Evolutionary conservation across 2,329 filamentous ascomycete genomes (phyloP), one percentile per base, ranked within the genome.

Genomic region (Aureobasidium sp.): DNA sequence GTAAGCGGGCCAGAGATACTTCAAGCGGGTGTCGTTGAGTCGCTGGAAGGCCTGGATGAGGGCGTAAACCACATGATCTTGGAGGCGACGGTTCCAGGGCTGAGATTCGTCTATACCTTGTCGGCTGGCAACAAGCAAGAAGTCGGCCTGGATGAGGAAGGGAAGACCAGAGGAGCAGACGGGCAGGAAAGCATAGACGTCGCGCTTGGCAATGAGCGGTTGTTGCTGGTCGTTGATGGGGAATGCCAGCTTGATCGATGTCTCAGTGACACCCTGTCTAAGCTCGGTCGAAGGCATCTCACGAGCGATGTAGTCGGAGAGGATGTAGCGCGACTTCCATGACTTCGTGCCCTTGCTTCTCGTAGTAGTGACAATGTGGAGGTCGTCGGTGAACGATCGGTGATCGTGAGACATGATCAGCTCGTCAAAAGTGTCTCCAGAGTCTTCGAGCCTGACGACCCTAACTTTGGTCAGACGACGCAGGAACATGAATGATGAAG

Each of bases 401-500:
- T 17, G 5, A 22, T 27, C 29, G 17, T 51, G 45, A 31, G 41
- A 36, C 44, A 45, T 17, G 61, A 14, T 25, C 20, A 41, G n/a
- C 34, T 49, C 34, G 3, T 39, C n/a, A 3, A 20, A 27, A 7
- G 53, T 36, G 9, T 60, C 20, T 9, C 49, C 52, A 1, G 34
- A 25, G 3, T 36, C 36, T n/a, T 47, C 36, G 8, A 62, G 41
- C n/a, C 63, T 41, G 15, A 62, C 62, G 15, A 71, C 53, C 6
- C 37, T 41, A n/a, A 74, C 66, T 22, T 59, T 62, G 5, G 66
- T 61, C 7, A 75, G 66, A 41, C 70, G 68, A 3, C 70, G 66
- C 4, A 75, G 67, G 48, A 74, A 75, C 37, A 74, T 64, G 22
- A 74, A 67, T 36, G 71, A 62, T 37, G 67, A 66, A 9, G 70